A percentile compares a stretch with the other conserved stretches of the same genome.
Conservation (phyloP, 371 early-diverging fungal genomes). For the Vavraia culicis region DNA sequence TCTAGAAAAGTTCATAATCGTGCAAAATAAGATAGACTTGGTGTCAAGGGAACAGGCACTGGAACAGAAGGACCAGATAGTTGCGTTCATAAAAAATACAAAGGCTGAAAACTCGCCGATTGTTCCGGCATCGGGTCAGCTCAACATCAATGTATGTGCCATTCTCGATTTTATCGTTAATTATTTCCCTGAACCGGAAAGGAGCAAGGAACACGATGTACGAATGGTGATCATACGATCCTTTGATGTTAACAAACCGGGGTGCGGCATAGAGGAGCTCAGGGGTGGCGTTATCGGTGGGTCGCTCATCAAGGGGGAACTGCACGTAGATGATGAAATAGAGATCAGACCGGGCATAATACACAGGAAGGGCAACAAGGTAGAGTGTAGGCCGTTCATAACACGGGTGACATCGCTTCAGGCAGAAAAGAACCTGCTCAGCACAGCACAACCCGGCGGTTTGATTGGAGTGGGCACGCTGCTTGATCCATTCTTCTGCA, state of each 20-base stretch:
- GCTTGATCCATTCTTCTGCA: constrained; percentile 89
- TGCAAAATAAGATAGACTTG: constrained; percentile 98
- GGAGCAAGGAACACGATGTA: constrained; percentile 54
- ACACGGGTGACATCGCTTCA: constrained; percentile 69
- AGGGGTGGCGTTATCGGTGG: constrained; percentile 99
- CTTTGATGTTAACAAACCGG: constrained; percentile 99
- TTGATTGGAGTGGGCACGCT: constrained; percentile 96
- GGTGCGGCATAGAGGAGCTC: constrained; percentile 71
- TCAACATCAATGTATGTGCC: constrained; percentile 94
- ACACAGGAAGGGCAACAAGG: constrained; percentile 61
- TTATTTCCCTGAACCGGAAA: constrained; percentile 78
- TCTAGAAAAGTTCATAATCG: constrained; percentile 79
- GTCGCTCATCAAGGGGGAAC: constrained; percentile 73
- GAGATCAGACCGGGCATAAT: constrained; percentile 97
- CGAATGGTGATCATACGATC: constrained; percentile 91
- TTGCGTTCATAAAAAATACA: constrained; percentile 64
- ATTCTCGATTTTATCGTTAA: constrained; percentile 94
- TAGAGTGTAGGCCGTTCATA: constrained; percentile 68
- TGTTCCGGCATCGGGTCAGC: constrained; percentile 92
- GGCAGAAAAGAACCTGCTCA: constrained; percentile 71
- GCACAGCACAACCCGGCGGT: constrained; percentile 96
- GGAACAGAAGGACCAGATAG: constrained; percentile 76
- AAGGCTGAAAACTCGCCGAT: constrained; percentile 84
- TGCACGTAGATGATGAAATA: constrained; percentile 80
- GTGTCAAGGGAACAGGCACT: constrained; percentile 75